Evolutionary conservation across 805 yeast genomes (phyloP), one percentile per base, ranked within the genome.

Genomic region (Kluyveromyces nonfermentans): DNA sequence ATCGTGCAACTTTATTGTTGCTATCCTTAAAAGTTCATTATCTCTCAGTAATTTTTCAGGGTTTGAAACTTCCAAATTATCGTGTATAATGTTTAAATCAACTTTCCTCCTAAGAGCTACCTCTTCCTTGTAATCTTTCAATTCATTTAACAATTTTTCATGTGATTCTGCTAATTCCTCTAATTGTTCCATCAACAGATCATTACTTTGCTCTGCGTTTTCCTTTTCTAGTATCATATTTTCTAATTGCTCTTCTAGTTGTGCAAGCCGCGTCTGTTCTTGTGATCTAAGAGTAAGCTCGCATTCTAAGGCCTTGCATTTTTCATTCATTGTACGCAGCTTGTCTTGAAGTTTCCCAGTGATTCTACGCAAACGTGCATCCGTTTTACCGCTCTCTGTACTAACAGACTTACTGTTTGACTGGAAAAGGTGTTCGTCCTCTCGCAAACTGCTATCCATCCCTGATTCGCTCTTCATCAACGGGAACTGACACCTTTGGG

Each of bases 341-440:
- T 78, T 77, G 6, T 52, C 51, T 47, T 78, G 81, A 15, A 80
- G 62, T 35, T 59, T 67, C 2, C 64, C 59, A 1, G 78, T 63
- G 15, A 72, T 63, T n/a, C 45, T 31, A 40, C 55, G 56, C 18
- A 63, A 46, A 22, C 59, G 48, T 4, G 38, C 35, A 8, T 22
- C 16, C n/a, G n/a, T n/a, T n/a, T n/a, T n/a, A n/a, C n/a, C n/a
- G n/a, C n/a, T n/a, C n/a, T n/a, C n/a, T n/a, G n/a, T n/a, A n/a
- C n/a, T n/a, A n/a, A n/a, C n/a, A n/a, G n/a, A n/a, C n/a, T n/a
- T n/a, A n/a, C n/a, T n/a, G n/a, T 6, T 25, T 25, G 30, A 25
- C 30, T 4, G 30, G 9, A 14, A 10, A 14, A 6, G 12, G 4
- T 14, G 9, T 25, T 25, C 30, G 12, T 25, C 30, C 30, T 25